A percentile compares a stretch with the other conserved stretches of the same genome.
phyloP scores from a whole-genome alignment of 306 rosid species.

The Mimosa bimucronata region DNA sequence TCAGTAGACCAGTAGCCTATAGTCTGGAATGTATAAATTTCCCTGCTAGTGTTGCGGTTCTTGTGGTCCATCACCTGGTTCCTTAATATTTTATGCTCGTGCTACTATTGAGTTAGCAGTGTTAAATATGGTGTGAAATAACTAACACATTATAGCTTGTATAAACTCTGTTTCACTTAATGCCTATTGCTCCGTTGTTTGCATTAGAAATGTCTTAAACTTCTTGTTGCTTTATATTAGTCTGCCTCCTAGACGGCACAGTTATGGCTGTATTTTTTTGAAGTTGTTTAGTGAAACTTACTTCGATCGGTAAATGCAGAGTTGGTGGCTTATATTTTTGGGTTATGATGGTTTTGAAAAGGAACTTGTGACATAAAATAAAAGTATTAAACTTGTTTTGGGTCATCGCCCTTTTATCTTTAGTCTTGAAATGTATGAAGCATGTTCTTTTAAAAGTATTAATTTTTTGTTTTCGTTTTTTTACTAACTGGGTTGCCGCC shows the following conservation, averaged over 20 bases:
- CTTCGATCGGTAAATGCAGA: not conserved
- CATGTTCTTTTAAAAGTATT: conserved; percentile 15
- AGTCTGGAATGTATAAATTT: conserved; percentile 1
- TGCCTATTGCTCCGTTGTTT: not conserved
- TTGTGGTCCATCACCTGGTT: not conserved
- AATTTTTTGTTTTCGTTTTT: not conserved
- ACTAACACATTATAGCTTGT: not conserved
- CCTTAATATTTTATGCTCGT: not conserved
- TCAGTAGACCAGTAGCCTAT: not conserved
- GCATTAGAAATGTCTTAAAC: not conserved
- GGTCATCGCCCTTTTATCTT: not conserved
- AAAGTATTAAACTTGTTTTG: not conserved
- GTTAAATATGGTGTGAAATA: not conserved
- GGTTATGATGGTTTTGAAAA: not conserved
- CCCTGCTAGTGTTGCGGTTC: not conserved
- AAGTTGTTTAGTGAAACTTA: not conserved
- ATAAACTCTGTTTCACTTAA: not conserved
- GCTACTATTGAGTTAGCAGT: not conserved
- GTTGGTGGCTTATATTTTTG: conserved; percentile 6
- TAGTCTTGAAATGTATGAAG: conserved; percentile 8
- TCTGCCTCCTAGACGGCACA: not conserved
- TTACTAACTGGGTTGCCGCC: not conserved
- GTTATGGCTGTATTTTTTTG: not conserved
- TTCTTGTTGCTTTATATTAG: not conserved
- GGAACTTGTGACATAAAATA: not conserved